phyloP scores from a whole-genome alignment of 73 alveolate species.

The Halteria grandinella region DNA sequence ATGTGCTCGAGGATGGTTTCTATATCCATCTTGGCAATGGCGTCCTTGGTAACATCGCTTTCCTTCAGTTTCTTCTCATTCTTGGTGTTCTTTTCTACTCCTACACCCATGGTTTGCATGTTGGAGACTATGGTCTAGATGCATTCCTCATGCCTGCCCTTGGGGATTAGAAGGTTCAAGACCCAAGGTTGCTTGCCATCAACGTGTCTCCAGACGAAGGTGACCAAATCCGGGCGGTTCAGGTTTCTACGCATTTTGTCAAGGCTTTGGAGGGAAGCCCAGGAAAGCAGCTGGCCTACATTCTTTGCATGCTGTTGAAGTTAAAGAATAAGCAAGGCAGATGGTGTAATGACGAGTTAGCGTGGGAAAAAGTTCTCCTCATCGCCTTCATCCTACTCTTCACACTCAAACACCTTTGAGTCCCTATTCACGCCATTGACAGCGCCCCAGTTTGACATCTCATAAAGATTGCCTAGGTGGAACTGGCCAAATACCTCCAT shows the following conservation, averaged over 20 bases:
- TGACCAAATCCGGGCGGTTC: slow-evolving; percentile 37
- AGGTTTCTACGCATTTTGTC: slow-evolving; percentile 48
- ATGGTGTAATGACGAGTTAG: slow-evolving; percentile 42
- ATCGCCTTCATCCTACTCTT: slow-evolving; percentile 34
- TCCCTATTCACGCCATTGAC: slow-evolving; percentile 17
- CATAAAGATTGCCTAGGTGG: slow-evolving; percentile 53
- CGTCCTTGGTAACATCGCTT: slow-evolving; percentile 53
- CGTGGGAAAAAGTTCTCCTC: slow-evolving; percentile 37
- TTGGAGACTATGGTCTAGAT: slow-evolving; percentile 29
- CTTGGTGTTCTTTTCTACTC: slow-evolving; percentile 45
- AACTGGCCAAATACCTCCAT: slow-evolving; percentile 51
- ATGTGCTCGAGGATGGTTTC: slow-evolving; percentile 59
- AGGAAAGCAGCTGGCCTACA: slow-evolving; percentile 45
- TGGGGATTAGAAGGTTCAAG: background rate
- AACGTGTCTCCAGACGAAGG: slow-evolving; percentile 65
- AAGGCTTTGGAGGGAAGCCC: slow-evolving; percentile 68
- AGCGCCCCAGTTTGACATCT: slow-evolving; percentile 46
- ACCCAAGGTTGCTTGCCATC: slow-evolving; percentile 47
- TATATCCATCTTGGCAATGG: slow-evolving; percentile 48
- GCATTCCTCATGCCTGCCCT: slow-evolving; percentile 32
- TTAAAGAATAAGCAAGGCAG: slow-evolving; percentile 54
- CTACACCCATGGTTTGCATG: slow-evolving; percentile 62
- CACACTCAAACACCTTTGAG: slow-evolving; percentile 41
- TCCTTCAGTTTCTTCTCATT: slow-evolving; percentile 26
- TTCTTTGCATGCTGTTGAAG: slow-evolving; percentile 6